A percentile compares a stretch with the other conserved stretches of the same genome.
phyloP scores from a whole-genome alignment of 202 grass and related monocot species.

The Panicum hallii region DNA sequence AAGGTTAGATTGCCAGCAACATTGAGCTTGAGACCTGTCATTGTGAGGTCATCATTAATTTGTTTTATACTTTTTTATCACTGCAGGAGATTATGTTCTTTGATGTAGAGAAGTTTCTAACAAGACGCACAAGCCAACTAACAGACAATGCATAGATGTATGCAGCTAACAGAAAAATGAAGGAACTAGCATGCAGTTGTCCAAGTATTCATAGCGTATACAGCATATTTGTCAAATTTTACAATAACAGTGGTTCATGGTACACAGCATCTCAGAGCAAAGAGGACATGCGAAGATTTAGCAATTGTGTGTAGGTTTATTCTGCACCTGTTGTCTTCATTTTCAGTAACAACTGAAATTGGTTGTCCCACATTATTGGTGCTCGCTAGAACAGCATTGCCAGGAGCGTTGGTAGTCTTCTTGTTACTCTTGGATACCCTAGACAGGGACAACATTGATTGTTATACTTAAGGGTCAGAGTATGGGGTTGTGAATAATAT shows the following conservation, averaged over 20 bases:
- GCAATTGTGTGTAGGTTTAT: conserved; percentile 23
- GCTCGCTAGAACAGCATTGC: conserved; percentile 45
- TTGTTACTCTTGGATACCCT: conserved; percentile 74
- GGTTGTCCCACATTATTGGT: conserved; percentile 53
- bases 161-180: neutral
- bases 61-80: neutral
- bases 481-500: conserved; percentile 21
- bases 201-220: neutral
- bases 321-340: conserved; percentile 72
- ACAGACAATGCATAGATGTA: neutral
- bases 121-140: neutral
- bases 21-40: conserved; percentile 1
- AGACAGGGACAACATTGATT: conserved; percentile 32
- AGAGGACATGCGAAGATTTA: conserved; percentile 37
- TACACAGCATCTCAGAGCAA: conserved; percentile 7
- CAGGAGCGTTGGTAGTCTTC: conserved; percentile 30
- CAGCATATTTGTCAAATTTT: conserved; percentile 3
- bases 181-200: neutral
- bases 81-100: neutral
- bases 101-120: neutral
- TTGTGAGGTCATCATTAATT: neutral
- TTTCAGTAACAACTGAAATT: conserved; percentile 57
- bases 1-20: neutral
- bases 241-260: neutral
- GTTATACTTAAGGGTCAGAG: conserved; percentile 10